Conservation (phyloP, 1,284 basidiomycete species). For the Ganoderma leucocontextum region DNA sequence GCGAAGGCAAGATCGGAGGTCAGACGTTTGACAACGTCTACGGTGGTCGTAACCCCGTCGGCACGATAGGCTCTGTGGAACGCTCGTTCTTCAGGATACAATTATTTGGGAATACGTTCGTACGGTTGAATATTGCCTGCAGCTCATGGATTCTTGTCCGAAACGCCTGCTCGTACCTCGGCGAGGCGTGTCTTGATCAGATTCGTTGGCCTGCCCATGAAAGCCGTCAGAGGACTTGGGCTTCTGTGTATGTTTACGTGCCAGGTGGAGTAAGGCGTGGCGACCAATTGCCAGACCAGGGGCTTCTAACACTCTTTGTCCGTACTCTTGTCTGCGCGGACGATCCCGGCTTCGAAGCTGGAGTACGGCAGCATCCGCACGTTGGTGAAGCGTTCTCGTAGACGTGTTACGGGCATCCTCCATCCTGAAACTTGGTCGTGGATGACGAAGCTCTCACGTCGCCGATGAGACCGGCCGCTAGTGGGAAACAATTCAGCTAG, state of each 20-base stretch:
- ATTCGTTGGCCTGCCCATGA: neutral
- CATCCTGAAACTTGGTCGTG: neutral
- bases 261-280: neutral
- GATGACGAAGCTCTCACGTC: neutral
- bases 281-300: neutral
- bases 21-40: neutral
- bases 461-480: neutral
- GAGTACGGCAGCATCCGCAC: neutral
- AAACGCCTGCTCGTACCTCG: neutral
- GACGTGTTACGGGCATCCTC: neutral
- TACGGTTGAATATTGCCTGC: neutral
- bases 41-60: neutral
- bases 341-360: neutral
- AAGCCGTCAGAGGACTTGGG: neutral
- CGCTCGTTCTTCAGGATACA: neutral
- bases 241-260: neutral
- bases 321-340: neutral
- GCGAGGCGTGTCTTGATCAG: neutral
- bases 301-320: neutral
- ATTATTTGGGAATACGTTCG: neutral
- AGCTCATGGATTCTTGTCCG: neutral
- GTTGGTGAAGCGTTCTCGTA: neutral
- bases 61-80: neutral
- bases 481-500: neutral
- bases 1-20: neutral